A percentile compares a stretch with the other conserved stretches of the same genome.
Conservation (phyloP, 1,284 basidiomycete species). For the Wolfiporia cocos region DNA sequence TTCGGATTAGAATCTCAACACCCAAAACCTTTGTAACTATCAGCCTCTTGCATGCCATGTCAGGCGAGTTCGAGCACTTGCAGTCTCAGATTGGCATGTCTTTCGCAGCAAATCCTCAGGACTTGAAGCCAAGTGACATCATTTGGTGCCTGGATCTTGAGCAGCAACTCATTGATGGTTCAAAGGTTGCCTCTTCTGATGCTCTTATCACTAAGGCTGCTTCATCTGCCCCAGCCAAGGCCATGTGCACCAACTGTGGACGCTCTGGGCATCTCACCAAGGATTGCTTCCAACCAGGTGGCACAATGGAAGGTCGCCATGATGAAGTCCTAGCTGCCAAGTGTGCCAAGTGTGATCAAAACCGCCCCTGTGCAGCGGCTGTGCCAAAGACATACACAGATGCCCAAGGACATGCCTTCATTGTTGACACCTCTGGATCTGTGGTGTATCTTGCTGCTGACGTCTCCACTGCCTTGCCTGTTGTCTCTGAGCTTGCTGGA, state of each 20-base stretch:
- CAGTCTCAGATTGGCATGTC: constrained; percentile 6
- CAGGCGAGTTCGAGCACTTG: constrained; percentile 1
- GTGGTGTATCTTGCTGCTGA: background rate
- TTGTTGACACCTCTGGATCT: background rate
- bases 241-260: constrained; percentile 4
- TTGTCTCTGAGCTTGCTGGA: background rate
- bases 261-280: too few relatives aligned
- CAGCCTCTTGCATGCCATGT: constrained; percentile 8
- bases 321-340: constrained; percentile 1
- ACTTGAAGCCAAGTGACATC: constrained; percentile 6
- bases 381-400: background rate
- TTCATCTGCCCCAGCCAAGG: background rate
- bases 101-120: too few relatives aligned
- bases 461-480: background rate
- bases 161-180: background rate
- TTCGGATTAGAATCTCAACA: constrained; percentile 8
- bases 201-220: background rate
- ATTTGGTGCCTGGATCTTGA: constrained; percentile 7
- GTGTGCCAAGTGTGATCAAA: background rate
- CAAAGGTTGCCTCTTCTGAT: too few relatives aligned
- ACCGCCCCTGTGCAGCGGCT: too few relatives aligned
- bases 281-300: constrained; percentile 6
- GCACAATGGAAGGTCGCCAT: constrained; percentile 3
- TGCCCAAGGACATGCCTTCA: constrained; percentile 1
- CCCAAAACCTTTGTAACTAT: constrained; percentile 5